These are phyloP conservation scores for Pyrenophora tritici-repentis DNA, from an alignment of 2,329 filamentous ascomycete genomes.

Conservation along the genomic window DNA sequence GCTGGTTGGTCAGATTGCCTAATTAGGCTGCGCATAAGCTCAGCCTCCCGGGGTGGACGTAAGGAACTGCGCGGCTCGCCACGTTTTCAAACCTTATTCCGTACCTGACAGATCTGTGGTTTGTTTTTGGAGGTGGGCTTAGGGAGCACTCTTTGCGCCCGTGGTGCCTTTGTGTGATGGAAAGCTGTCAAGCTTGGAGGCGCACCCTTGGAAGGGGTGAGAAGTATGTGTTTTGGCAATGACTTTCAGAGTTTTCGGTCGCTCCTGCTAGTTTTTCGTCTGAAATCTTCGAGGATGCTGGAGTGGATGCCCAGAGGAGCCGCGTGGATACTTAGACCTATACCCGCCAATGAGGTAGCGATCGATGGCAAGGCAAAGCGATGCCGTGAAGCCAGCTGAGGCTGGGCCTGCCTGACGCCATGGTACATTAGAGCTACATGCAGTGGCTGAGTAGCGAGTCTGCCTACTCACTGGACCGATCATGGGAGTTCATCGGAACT, in stretches of 20 bases:
- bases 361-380: background rate
- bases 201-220: background rate
- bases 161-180: background rate
- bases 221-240: constrained; percentile 1
- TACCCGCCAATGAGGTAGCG: constrained; percentile 2
- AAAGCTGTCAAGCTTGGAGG: background rate
- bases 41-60: background rate
- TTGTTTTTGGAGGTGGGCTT: background rate
- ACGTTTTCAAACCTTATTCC: background rate
- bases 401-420: too few species aligned
- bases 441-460: background rate
- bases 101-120: background rate
- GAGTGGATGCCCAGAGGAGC: background rate
- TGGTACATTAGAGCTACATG: too few species aligned
- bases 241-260: background rate
- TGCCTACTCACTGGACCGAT: background rate
- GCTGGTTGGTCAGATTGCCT: constrained; percentile 12
- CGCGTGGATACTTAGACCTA: background rate
- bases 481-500: too few species aligned
- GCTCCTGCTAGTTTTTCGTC: background rate
- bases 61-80: constrained; percentile 1
- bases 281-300: background rate
- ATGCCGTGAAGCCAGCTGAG: too few species aligned
- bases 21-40: constrained; percentile 4
- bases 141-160: too few species aligned